phyloP scores from a whole-genome alignment of 768 basidiomycete species.

The Suillus bovinus region DNA sequence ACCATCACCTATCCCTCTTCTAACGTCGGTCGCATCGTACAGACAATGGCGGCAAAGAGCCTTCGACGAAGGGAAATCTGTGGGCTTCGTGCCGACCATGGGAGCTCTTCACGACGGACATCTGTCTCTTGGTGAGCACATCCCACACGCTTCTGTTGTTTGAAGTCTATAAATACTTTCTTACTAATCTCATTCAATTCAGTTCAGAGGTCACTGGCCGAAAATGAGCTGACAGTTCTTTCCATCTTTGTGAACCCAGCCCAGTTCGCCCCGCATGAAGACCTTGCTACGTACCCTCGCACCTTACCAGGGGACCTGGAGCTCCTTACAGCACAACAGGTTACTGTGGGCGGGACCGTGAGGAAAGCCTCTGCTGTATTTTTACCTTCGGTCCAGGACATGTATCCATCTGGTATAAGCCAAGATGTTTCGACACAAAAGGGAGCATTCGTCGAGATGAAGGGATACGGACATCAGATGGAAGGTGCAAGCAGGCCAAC shows the following conservation, averaged over 20 bases:
- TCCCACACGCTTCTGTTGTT: constrained; percentile 23
- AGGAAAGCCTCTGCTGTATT: constrained; percentile 72
- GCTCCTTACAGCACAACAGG: constrained; percentile 46
- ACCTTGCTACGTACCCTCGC: constrained; percentile 87
- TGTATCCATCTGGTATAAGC: constrained; percentile 91
- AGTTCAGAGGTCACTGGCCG: constrained; percentile 77
- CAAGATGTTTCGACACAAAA: constrained; percentile 73
- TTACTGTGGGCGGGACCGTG: constrained; percentile 28
- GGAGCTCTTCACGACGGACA: constrained; percentile 96
- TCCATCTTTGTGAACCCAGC: constrained; percentile 99
- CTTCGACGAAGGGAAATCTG: constrained; percentile 56
- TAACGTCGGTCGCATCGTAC: constrained; percentile 61
- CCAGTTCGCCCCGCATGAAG: constrained; percentile 96
- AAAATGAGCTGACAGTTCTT: constrained; percentile 85
- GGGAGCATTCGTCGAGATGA: constrained; percentile 91
- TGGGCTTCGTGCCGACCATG: constrained; percentile 98
- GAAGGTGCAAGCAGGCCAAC: constrained; percentile 85
- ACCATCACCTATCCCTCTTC: constrained; percentile 41
- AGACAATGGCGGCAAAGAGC: constrained; percentile 75
- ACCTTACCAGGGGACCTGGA: constrained; percentile 77
- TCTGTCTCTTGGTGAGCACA: constrained; percentile 74
- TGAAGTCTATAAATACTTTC: not conserved
- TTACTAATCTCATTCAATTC: constrained; percentile 11
- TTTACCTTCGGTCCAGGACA: constrained; percentile 73
- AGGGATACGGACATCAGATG: constrained; percentile 91